Conservation (phyloP, 768 basidiomycete species). For the Gloeostereum incarnatum region DNA sequence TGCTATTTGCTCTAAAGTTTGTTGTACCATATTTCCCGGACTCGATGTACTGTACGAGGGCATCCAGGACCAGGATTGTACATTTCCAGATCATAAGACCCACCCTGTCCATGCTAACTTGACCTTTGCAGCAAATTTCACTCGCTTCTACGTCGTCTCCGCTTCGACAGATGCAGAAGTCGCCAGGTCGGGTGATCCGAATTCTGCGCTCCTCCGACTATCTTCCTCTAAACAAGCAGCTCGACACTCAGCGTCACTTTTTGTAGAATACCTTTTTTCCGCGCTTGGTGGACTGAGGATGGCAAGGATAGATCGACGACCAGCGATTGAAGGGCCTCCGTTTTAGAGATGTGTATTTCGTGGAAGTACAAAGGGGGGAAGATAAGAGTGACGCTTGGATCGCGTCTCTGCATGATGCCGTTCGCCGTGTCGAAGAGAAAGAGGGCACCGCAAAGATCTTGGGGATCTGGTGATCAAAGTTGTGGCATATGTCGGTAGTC, state of each 20-base stretch:
- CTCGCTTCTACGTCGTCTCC: conserved; percentile 58
- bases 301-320: conserved; percentile 57
- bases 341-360: conserved; percentile 55
- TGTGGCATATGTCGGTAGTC: too few species aligned
- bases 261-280: conserved; percentile 14
- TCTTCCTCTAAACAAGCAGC: conserved; percentile 8
- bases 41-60: conserved; percentile 50
- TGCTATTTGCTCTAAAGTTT: conserved; percentile 68
- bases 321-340: conserved; percentile 30
- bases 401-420: conserved; percentile 21
- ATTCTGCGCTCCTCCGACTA: conserved; percentile 24
- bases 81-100: conserved; percentile 9
- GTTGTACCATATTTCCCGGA: conserved; percentile 48
- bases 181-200: neutral
- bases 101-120: too few species aligned
- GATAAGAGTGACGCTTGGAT: conserved; percentile 17
- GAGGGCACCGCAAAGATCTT: conserved; percentile 29
- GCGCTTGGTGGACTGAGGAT: conserved; percentile 30
- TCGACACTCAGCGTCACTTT: conserved; percentile 3
- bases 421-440: conserved; percentile 20
- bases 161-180: neutral
- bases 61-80: conserved; percentile 57
- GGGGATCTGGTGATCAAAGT: conserved; percentile 51
- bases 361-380: conserved; percentile 38
- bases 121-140: conserved; percentile 46